These are phyloP conservation scores for Pontederia paniculata DNA, from an alignment of 176 grass and related monocot genomes.

Conservation along the genomic window DNA sequence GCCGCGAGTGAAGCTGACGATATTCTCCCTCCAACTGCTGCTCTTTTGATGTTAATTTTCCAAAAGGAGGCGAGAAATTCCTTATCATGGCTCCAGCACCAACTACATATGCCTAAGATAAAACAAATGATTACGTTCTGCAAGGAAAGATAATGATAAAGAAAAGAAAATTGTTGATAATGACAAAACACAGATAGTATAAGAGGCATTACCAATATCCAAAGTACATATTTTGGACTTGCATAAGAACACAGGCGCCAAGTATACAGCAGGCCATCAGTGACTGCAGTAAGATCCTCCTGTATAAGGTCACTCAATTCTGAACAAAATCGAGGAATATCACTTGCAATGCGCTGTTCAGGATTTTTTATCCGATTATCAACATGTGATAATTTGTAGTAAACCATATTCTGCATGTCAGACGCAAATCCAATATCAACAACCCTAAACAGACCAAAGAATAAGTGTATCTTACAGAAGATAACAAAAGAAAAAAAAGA, in stretches of 20 bases:
- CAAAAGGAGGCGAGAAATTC: conserved; percentile 93
- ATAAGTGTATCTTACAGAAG: not conserved
- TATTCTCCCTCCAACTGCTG: conserved; percentile 96
- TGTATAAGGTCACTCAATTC: conserved; percentile 97
- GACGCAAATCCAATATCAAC: conserved; percentile 15
- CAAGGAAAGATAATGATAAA: not conserved
- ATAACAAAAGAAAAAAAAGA: not conserved
- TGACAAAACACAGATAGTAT: not conserved
- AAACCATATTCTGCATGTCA: conserved; percentile 88
- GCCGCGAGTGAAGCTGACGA: conserved; percentile 87
- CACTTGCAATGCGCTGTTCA: conserved; percentile 92
- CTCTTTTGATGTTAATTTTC: conserved; percentile 88
- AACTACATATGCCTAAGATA: conserved; percentile 83
- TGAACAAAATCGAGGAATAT: conserved; percentile 90
- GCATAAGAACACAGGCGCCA: conserved; percentile 98
- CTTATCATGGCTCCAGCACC: conserved; percentile 70
- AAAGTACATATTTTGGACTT: conserved; percentile 92
- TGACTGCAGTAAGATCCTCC: conserved; percentile 83
- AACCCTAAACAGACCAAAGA: not conserved
- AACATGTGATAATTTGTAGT: conserved; percentile 98
- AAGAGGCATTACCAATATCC: conserved; percentile 73
- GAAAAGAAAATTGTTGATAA: not conserved
- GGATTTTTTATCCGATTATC: conserved; percentile 82
- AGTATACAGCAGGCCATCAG: conserved; percentile 88
- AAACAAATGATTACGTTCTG: conserved; percentile 16